phyloP scores from a whole-genome alignment of 2,329 filamentous ascomycete species.

The Diaporthe vaccinii region DNA sequence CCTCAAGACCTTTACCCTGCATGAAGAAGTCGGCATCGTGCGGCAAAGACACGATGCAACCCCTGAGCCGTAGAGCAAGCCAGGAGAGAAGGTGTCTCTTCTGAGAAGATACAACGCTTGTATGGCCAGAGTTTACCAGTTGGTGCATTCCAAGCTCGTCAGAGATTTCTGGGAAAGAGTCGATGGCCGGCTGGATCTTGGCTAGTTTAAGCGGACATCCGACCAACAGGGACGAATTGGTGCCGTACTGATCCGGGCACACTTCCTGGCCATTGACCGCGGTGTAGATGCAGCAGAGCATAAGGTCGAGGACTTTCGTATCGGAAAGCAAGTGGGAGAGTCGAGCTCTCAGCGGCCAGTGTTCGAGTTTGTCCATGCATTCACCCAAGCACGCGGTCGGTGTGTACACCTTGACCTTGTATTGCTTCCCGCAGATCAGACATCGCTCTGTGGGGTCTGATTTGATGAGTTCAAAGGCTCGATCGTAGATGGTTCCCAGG shows the following conservation, averaged over 20 bases:
- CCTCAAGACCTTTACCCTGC: neutral
- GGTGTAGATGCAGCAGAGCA: slow-evolving; percentile 15
- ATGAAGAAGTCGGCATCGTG: neutral
- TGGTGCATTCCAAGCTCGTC: neutral
- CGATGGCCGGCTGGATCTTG: neutral
- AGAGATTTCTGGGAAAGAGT: neutral
- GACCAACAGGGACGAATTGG: neutral
- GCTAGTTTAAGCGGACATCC: slow-evolving; percentile 1
- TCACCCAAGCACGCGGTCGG: neutral
- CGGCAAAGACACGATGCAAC: neutral
- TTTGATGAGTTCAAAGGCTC: neutral
- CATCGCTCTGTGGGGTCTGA: slow-evolving; percentile 1
- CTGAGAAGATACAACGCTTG: rapidly evolving
- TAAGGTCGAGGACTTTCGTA: neutral
- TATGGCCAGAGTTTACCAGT: neutral
- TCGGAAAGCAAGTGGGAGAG: slow-evolving; percentile 11
- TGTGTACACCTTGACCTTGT: slow-evolving; percentile 13
- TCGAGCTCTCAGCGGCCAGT: slow-evolving; percentile 22
- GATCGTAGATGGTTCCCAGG: slow-evolving; percentile 3
- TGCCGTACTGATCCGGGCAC: neutral
- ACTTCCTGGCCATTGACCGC: neutral
- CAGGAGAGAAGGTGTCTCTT: neutral
- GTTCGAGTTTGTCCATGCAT: neutral
- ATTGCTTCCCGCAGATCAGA: slow-evolving; percentile 1
- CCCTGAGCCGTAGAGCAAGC: neutral